These are phyloP conservation scores for Cyclocybe aegerita DNA, from an alignment of 768 basidiomycete species.

Conservation along the genomic window DNA sequence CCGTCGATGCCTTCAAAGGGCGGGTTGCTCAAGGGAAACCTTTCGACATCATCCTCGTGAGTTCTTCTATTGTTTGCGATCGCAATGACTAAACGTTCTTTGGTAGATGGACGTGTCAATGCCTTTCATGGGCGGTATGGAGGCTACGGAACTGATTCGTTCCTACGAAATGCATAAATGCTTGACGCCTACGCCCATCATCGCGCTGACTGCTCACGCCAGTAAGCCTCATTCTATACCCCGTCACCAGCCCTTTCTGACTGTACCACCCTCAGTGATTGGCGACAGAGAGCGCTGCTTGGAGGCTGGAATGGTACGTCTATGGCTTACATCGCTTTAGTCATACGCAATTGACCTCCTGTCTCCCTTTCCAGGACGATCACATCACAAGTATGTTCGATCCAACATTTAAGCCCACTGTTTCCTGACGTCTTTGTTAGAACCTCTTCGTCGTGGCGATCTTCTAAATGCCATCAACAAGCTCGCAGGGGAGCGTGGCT, in stretches of 20 bases:
- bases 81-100: conserved; percentile 4
- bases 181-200: conserved; percentile 80
- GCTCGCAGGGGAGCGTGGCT: conserved; percentile 64
- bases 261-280: conserved; percentile 59
- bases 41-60: conserved; percentile 89
- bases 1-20: conserved; percentile 88
- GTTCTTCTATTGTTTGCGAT: conserved; percentile 24
- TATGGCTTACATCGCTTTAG: background rate
- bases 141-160: conserved; percentile 92
- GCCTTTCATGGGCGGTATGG: conserved; percentile 99
- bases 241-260: conserved; percentile 4
- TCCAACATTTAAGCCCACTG: background rate
- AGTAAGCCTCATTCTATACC: conserved; percentile 48
- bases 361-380: conserved; percentile 45
- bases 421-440: conserved; percentile 32
- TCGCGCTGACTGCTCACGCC: conserved; percentile 96
- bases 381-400: conserved; percentile 72
- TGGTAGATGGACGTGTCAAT: conserved; percentile 95
- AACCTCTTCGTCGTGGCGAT: conserved; percentile 78
- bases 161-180: conserved; percentile 75
- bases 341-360: background rate
- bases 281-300: conserved; percentile 57
- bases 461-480: conserved; percentile 81
- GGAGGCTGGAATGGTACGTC: conserved; percentile 45
- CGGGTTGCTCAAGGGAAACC: conserved; percentile 68